Conservation (phyloP, 2,329 filamentous ascomycete genomes). For the Hypomyces perniciosus region DNA sequence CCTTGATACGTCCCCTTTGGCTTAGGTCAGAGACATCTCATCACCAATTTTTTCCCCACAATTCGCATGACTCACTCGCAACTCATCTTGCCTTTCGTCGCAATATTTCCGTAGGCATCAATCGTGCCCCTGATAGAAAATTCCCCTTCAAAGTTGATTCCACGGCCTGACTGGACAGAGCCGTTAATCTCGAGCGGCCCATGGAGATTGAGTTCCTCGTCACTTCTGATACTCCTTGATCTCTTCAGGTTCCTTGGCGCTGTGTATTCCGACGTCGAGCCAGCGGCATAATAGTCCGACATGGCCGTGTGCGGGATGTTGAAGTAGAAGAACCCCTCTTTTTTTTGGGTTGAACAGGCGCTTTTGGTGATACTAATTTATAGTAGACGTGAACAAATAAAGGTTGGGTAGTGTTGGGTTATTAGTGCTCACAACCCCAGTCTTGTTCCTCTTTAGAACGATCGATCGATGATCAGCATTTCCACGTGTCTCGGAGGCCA, state of each 20-base stretch:
- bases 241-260: slow-evolving; percentile 21
- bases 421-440: no score
- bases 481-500: neutral
- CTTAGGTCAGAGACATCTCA: neutral
- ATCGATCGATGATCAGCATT: slow-evolving; percentile 2
- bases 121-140: slow-evolving; percentile 39
- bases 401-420: no score
- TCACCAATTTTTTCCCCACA: slow-evolving; percentile 27
- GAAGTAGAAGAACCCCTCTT: neutral
- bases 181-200: slow-evolving; percentile 43
- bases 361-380: no score
- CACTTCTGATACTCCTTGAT: slow-evolving; percentile 37
- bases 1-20: slow-evolving; percentile 38
- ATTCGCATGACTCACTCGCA: slow-evolving; percentile 32
- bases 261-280: slow-evolving; percentile 19
- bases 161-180: slow-evolving; percentile 40
- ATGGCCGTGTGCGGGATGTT: slow-evolving; percentile 12
- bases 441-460: neutral
- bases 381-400: no score
- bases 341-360: neutral
- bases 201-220: slow-evolving; percentile 33
- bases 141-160: slow-evolving; percentile 39
- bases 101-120: slow-evolving; percentile 41
- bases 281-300: slow-evolving; percentile 22
- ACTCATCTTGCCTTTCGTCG: slow-evolving; percentile 35